phyloP scores from a whole-genome alignment of 2,329 filamentous ascomycete species.

The Colletotrichum spaethianum region DNA sequence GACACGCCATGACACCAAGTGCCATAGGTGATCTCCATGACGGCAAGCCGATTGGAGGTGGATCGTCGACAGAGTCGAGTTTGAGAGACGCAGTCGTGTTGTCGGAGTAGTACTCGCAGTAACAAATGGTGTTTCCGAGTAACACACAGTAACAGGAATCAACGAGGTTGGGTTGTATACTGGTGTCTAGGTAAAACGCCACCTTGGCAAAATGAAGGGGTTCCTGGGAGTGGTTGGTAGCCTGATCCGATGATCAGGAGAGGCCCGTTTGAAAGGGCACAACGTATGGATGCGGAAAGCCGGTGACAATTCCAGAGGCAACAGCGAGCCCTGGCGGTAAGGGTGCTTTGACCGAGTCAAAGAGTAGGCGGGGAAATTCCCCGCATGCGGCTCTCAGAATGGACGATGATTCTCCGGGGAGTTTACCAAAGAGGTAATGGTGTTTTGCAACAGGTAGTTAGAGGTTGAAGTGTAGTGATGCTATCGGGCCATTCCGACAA shows the following conservation, averaged over 20 bases:
- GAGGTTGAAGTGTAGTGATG: conserved; percentile 33
- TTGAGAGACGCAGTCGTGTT: conserved; percentile 10
- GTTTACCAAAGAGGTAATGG: conserved; percentile 41
- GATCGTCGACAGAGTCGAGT: conserved; percentile 40
- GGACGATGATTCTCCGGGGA: conserved; percentile 34
- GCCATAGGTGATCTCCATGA: conserved; percentile 43
- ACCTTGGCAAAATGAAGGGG: conserved; percentile 35
- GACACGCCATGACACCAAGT: conserved; percentile 44
- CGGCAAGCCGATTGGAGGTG: conserved; percentile 18
- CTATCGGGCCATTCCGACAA: conserved; percentile 41
- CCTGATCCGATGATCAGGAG: conserved; percentile 29
- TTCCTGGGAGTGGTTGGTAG: not conserved
- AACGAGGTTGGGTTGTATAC: conserved; percentile 38
- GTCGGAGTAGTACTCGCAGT: conserved; percentile 40
- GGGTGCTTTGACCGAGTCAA: conserved; percentile 44
- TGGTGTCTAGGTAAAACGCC: conserved; percentile 42
- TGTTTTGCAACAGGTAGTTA: conserved; percentile 20
- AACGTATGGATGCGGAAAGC: conserved; percentile 10
- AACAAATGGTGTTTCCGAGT: conserved; percentile 39
- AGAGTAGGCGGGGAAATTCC: conserved; percentile 43
- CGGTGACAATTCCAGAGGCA: conserved; percentile 19
- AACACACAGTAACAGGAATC: conserved; percentile 43
- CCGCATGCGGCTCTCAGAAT: conserved; percentile 43
- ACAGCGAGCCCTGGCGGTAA: conserved; percentile 35
- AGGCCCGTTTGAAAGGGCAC: conserved; percentile 14